Conservation (phyloP, 1,139 yeast genomes). For the Taiozyma onychis region DNA sequence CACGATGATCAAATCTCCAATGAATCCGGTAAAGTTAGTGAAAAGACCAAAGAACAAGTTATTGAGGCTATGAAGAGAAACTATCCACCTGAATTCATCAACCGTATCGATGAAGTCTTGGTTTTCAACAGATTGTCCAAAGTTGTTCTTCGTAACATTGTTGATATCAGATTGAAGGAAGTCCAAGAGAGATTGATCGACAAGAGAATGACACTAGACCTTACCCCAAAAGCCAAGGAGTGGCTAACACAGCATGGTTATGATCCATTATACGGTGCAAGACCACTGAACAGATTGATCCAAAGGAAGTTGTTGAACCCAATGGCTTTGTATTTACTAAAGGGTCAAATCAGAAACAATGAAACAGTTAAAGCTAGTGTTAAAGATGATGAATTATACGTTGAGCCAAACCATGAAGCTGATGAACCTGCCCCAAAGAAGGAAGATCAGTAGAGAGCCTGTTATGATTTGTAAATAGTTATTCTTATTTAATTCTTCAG, state of each 20-base stretch:
- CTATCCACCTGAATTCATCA: constrained; percentile 93
- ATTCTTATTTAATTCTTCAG: too few relatives aligned
- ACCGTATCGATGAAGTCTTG: constrained; percentile 85
- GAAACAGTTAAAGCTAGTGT: constrained; percentile 52
- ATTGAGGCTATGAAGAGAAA: constrained; percentile 58
- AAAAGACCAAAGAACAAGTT: constrained; percentile 48
- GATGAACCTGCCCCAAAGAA: not conserved
- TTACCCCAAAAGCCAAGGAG: constrained; percentile 59
- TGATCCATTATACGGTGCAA: constrained; percentile 89
- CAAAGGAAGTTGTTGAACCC: constrained; percentile 82
- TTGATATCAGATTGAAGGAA: constrained; percentile 77
- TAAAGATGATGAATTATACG: constrained; percentile 31
- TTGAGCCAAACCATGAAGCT: constrained; percentile 44
- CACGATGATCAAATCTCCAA: constrained; percentile 49
- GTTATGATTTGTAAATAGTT: too few relatives aligned
- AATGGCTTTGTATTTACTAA: constrained; percentile 70
- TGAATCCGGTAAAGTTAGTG: constrained; percentile 42
- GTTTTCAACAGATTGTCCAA: constrained; percentile 87
- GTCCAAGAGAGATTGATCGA: constrained; percentile 74
- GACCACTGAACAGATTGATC: constrained; percentile 88
- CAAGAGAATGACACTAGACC: constrained; percentile 62
- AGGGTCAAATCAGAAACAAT: constrained; percentile 69
- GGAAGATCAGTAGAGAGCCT: not conserved
- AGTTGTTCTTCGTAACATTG: constrained; percentile 65
- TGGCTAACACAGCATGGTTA: constrained; percentile 84